A percentile compares a stretch with the other conserved stretches of the same genome.
Evolutionary conservation across 345 rosid genomes (phyloP).

Genomic region (Punica granatum): DNA sequence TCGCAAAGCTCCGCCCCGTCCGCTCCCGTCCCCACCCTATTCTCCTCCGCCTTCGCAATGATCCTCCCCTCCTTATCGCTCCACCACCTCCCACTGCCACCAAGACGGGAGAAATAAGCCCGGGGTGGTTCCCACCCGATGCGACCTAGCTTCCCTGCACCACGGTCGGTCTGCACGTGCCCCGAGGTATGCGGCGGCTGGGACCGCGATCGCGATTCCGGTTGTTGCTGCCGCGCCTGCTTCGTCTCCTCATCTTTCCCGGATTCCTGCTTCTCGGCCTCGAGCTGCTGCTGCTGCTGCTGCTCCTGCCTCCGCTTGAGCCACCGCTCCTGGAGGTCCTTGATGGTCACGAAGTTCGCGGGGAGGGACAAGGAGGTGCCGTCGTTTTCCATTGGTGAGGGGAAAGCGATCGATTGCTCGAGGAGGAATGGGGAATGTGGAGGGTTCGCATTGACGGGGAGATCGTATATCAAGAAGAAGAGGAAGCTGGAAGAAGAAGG

Average conservation of each 20-base stretch:
- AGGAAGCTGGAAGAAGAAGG: background rate
- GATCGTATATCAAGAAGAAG: background rate
- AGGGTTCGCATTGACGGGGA: background rate
- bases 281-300: constrained; percentile 1
- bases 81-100: constrained; percentile 1
- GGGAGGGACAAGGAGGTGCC: constrained; percentile 10
- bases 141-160: background rate
- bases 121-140: background rate
- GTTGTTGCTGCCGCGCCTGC: background rate
- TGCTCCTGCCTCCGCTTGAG: background rate
- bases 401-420: background rate
- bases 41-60: background rate
- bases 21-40: background rate
- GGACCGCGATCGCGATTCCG: background rate
- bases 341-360: constrained; percentile 21
- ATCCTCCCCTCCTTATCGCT: background rate
- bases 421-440: background rate
- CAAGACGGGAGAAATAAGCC: background rate
- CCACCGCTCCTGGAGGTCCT: constrained; percentile 19
- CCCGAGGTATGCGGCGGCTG: background rate
- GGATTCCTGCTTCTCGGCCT: background rate
- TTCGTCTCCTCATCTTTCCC: no score
- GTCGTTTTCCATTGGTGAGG: constrained; percentile 13
- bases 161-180: background rate
- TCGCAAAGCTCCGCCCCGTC: background rate